These are phyloP conservation scores for Lodderomyces oxycetoniae DNA, from an alignment of 1,139 yeast species.

Conservation along the genomic window DNA sequence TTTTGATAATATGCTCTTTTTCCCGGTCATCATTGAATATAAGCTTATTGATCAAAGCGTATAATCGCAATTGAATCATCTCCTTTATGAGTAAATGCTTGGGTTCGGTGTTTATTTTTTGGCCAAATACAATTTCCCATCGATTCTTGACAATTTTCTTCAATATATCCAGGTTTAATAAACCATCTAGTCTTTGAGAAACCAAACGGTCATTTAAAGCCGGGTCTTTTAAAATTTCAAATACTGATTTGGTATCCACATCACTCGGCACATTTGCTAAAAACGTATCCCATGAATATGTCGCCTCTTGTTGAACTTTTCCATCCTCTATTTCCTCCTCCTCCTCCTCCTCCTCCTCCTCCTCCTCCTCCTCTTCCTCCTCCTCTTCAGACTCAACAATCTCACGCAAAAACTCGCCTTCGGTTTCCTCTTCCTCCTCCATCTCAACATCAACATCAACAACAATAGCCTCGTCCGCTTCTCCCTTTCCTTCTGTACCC, in stretches of 20 bases:
- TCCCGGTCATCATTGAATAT: conserved; percentile 17
- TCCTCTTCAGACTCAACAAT: conserved; percentile 15
- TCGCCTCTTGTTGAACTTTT: conserved; percentile 5
- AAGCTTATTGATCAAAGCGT: neutral
- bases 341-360: conserved; percentile 14
- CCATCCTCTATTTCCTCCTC: conserved; percentile 15
- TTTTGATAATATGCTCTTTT: conserved; percentile 10
- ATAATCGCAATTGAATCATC: conserved; percentile 14
- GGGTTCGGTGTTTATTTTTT: conserved; percentile 29
- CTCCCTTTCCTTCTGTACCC: conserved; percentile 21
- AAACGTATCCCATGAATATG: conserved; percentile 8
- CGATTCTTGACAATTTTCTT: conserved; percentile 42
- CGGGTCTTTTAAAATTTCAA: neutral
- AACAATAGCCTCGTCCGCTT: conserved; percentile 13
- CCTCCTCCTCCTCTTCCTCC: conserved; percentile 21
- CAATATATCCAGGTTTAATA: neutral
- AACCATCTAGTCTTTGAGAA: too few species aligned
- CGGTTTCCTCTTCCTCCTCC: conserved; percentile 26
- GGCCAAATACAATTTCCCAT: conserved; percentile 51
- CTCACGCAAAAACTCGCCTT: conserved; percentile 22
- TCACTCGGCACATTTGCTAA: conserved; percentile 1
- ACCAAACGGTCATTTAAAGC: neutral
- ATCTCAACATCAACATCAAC: conserved; percentile 23
- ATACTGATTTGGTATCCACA: neutral
- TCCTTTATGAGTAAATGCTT: conserved; percentile 25